A percentile compares a stretch with the other conserved stretches of the same genome.
Evolutionary conservation across 495 filamentous ascomycete genomes (phyloP).

Genomic region (Neurospora sp.): DNA sequence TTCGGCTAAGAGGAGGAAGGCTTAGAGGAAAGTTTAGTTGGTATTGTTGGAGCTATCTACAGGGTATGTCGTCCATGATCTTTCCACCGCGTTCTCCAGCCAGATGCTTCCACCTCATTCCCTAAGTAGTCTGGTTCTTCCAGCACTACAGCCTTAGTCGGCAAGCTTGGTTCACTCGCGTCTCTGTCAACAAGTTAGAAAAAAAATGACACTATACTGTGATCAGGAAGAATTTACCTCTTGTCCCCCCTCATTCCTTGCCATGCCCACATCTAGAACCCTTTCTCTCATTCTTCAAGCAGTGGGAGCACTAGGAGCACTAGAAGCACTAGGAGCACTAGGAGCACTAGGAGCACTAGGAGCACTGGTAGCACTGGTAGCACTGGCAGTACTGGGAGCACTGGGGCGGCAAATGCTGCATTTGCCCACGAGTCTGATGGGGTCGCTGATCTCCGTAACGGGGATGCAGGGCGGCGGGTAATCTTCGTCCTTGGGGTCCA

Average conservation of each 20-base stretch:
- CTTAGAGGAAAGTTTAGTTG: background rate
- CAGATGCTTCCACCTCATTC: background rate
- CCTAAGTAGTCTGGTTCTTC: background rate
- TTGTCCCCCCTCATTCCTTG: background rate
- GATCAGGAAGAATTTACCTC: background rate
- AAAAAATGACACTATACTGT: background rate
- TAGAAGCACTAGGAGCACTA: background rate
- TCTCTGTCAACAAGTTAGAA: background rate
- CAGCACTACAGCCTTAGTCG: background rate
- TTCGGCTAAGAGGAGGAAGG: slow-evolving; percentile 12
- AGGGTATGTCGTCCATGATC: background rate
- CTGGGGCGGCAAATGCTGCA: background rate
- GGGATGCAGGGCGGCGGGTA: background rate
- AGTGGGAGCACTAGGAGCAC: background rate
- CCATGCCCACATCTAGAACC: background rate
- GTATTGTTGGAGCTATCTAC: background rate
- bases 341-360: too few species aligned
- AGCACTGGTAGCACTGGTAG: background rate
- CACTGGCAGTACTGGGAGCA: background rate
- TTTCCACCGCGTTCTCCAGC: background rate
- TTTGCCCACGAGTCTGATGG: background rate
- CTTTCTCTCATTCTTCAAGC: background rate
- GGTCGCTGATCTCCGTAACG: background rate
- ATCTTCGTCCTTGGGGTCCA: background rate
- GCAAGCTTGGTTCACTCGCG: background rate